phyloP scores from a whole-genome alignment of 441 rosid genomes.

The Flueggea neowawraea region DNA sequence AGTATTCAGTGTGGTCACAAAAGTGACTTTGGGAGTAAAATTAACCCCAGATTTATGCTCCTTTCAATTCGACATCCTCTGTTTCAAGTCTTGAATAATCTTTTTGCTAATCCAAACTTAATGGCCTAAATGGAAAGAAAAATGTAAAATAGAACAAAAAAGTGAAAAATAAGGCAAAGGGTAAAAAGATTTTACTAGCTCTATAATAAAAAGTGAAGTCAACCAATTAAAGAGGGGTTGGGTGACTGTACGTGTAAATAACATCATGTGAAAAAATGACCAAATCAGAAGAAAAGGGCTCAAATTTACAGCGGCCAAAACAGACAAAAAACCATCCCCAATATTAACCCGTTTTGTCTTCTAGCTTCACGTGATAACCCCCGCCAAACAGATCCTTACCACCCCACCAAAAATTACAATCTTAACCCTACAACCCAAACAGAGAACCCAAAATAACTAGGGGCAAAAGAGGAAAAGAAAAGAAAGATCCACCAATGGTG shows the following conservation, averaged over 20 bases:
- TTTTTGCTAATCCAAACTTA: too few relatives aligned
- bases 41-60: too few relatives aligned
- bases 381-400: background rate
- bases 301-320: slow-evolving; percentile 43
- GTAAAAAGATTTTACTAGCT: too few relatives aligned
- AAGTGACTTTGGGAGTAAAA: too few relatives aligned
- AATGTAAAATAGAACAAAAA: too few relatives aligned
- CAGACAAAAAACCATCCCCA: slow-evolving; percentile 16
- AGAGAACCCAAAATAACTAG: slow-evolving; percentile 36
- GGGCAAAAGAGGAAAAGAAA: slow-evolving; percentile 35
- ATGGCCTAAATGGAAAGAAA: too few relatives aligned
- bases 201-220: too few relatives aligned
- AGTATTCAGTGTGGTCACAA: too few relatives aligned
- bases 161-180: too few relatives aligned
- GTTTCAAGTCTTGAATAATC: too few relatives aligned
- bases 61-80: too few relatives aligned
- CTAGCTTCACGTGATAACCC: slow-evolving; percentile 58
- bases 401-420: background rate
- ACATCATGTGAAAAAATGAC: background rate
- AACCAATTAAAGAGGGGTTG: background rate
- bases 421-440: slow-evolving; percentile 10
- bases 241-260: background rate
- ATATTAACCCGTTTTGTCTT: slow-evolving; percentile 26
- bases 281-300: slow-evolving; percentile 15
- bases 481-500: slow-evolving; percentile 1